These are phyloP conservation scores for Saxispiralis lemnorum DNA, from an alignment of 495 filamentous ascomycete species.

Conservation along the genomic window DNA sequence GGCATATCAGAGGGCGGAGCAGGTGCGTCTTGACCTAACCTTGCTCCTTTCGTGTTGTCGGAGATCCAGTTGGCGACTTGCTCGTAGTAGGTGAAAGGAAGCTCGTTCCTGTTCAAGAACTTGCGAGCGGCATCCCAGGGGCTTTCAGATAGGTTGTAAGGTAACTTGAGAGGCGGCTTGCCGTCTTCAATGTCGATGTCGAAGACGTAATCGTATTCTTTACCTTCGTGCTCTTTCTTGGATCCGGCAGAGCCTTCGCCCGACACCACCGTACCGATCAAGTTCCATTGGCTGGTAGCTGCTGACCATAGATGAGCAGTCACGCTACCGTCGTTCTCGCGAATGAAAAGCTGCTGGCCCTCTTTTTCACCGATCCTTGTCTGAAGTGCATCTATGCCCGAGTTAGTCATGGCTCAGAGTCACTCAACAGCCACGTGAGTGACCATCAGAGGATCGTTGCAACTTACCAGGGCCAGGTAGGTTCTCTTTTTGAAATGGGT, in stretches of 20 bases:
- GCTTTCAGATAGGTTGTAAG: slow-evolving; percentile 83
- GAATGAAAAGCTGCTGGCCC: slow-evolving; percentile 83
- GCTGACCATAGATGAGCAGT: slow-evolving; percentile 28
- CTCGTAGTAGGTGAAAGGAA: slow-evolving; percentile 78
- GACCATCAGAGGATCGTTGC: too few relatives aligned
- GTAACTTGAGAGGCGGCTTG: slow-evolving; percentile 80
- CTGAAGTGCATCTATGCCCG: slow-evolving; percentile 46
- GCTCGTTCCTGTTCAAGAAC: slow-evolving; percentile 80
- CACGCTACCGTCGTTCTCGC: slow-evolving; percentile 57
- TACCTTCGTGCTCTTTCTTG: slow-evolving; percentile 56
- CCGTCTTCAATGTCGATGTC: slow-evolving; percentile 96
- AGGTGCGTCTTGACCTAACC: slow-evolving; percentile 34
- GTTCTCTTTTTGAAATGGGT: slow-evolving; percentile 65
- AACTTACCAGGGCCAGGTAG: slow-evolving; percentile 45
- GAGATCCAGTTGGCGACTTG: slow-evolving; percentile 89
- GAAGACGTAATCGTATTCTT: slow-evolving; percentile 95
- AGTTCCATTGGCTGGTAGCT: slow-evolving; percentile 53
- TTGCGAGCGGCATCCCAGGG: slow-evolving; percentile 82
- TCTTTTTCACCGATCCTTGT: slow-evolving; percentile 74
- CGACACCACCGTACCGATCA: slow-evolving; percentile 77
- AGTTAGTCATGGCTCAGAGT: too few relatives aligned
- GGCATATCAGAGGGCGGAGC: slow-evolving; percentile 10
- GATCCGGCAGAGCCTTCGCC: slow-evolving; percentile 63
- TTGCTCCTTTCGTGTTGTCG: slow-evolving; percentile 71
- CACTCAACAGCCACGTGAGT: too few relatives aligned